Evolutionary conservation across 345 rosid genomes (phyloP).

Genomic region (Kandelia obovata): DNA sequence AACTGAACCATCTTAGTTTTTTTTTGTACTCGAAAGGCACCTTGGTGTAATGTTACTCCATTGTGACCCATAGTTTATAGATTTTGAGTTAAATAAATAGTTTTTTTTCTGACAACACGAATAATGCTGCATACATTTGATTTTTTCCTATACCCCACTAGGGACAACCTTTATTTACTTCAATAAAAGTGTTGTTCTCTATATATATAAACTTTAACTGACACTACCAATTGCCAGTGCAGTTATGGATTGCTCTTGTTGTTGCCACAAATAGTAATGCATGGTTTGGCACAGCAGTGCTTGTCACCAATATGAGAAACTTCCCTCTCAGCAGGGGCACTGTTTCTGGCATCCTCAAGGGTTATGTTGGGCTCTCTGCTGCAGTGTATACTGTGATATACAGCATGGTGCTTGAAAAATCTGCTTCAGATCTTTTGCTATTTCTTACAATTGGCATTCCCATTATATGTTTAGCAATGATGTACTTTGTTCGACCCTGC

Average conservation of each 20-base stretch:
- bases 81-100: no score
- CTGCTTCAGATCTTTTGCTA: constrained; percentile 60
- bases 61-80: no score
- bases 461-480: constrained; percentile 52
- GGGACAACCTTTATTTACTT: background rate
- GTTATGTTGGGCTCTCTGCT: constrained; percentile 77
- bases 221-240: constrained; percentile 19
- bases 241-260: constrained; percentile 76
- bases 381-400: constrained; percentile 73
- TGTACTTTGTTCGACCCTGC: constrained; percentile 78
- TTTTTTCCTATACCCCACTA: no score
- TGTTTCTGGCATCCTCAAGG: constrained; percentile 82
- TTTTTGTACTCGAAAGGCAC: no score
- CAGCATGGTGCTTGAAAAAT: constrained; percentile 49
- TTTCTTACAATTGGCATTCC: constrained; percentile 79
- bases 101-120: no score
- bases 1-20: no score
- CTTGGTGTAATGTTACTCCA: no score
- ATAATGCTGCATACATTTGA: no score
- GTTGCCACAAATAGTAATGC: constrained; percentile 75
- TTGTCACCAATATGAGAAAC: constrained; percentile 93
- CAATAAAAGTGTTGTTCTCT: background rate
- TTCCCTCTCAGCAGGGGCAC: constrained; percentile 80
- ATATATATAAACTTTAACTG: background rate
- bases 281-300: constrained; percentile 84